A percentile compares a stretch with the other conserved stretches of the same genome.
Conservation (phyloP, 768 basidiomycete genomes). For the Myochromella boudieri region DNA sequence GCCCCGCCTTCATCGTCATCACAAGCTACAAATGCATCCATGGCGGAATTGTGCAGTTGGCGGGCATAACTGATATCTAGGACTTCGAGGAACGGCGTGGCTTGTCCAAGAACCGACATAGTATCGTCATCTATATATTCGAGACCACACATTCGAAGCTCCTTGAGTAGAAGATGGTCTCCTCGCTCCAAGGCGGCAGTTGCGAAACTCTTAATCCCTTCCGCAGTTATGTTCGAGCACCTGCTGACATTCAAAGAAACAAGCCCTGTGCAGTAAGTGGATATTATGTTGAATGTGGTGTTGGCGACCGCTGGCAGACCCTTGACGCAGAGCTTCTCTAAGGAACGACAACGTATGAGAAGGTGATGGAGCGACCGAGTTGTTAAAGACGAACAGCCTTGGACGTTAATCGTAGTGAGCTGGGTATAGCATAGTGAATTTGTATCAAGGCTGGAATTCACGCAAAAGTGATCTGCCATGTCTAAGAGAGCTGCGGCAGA, state of each 20-base stretch:
- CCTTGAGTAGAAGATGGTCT: conserved; percentile 53
- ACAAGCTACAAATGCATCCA: conserved; percentile 72
- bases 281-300: conserved; percentile 70
- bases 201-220: conserved; percentile 55
- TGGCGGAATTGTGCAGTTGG: conserved; percentile 69
- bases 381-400: conserved; percentile 68
- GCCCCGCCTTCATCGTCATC: conserved; percentile 33
- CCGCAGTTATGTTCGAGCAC: conserved; percentile 66
- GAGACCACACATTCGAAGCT: conserved; percentile 69
- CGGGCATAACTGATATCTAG: conserved; percentile 77
- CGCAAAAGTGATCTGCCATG: conserved; percentile 54
- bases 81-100: conserved; percentile 71
- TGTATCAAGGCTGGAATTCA: conserved; percentile 32
- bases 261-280: conserved; percentile 55
- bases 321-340: conserved; percentile 61
- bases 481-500: conserved; percentile 48
- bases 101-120: conserved; percentile 66
- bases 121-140: conserved; percentile 56
- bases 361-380: conserved; percentile 70
- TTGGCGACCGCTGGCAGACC: conserved; percentile 72
- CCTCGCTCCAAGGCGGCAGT: conserved; percentile 42
- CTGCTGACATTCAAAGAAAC: conserved; percentile 66
- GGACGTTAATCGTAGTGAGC: conserved; percentile 68
- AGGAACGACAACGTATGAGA: conserved; percentile 59
- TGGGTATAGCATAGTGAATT: conserved; percentile 54